phyloP scores from a whole-genome alignment of 2,329 filamentous ascomycete genomes.

The Zasmidium cellare region DNA sequence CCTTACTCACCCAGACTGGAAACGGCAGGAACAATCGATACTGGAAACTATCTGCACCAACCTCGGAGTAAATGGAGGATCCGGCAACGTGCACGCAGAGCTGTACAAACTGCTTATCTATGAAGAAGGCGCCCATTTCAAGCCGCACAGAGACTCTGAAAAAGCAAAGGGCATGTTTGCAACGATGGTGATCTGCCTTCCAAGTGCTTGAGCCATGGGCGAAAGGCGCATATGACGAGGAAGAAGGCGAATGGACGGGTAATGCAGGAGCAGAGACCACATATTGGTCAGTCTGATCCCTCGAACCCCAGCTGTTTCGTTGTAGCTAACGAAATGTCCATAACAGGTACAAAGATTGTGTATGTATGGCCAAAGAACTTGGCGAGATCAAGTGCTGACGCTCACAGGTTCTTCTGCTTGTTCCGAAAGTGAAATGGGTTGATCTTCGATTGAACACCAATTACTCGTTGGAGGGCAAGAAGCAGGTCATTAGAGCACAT shows the following conservation, averaged over 20 bases:
- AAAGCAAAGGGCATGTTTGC: slow-evolving; percentile 26
- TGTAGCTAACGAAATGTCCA: not conserved
- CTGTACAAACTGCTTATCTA: slow-evolving; percentile 28
- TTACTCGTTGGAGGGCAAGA: not conserved
- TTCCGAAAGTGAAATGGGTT: not conserved
- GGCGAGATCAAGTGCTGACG: not conserved
- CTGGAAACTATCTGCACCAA: slow-evolving; percentile 6
- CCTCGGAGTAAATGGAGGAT: slow-evolving; percentile 13
- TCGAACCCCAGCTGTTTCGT: not conserved
- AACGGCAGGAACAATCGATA: not conserved
- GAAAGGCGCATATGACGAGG: not conserved
- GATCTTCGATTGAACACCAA: not conserved
- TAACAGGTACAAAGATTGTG: not conserved
- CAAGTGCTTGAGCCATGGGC: not conserved
- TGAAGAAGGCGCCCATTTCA: slow-evolving; percentile 26
- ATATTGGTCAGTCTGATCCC: not conserved
- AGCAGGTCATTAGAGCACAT: not conserved
- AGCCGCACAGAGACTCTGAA: slow-evolving; percentile 21
- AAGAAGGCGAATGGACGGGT: not conserved
- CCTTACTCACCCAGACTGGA: not conserved
- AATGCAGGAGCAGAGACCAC: not conserved
- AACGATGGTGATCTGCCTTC: slow-evolving; percentile 19
- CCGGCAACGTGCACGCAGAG: slow-evolving; percentile 12
- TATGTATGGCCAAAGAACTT: not conserved
- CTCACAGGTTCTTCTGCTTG: not conserved